Percentiles rank a stretch among this genome's conserved stretches.
phyloP scores from a whole-genome alignment of 1,284 basidiomycete genomes.

The Leccinum variabile region DNA sequence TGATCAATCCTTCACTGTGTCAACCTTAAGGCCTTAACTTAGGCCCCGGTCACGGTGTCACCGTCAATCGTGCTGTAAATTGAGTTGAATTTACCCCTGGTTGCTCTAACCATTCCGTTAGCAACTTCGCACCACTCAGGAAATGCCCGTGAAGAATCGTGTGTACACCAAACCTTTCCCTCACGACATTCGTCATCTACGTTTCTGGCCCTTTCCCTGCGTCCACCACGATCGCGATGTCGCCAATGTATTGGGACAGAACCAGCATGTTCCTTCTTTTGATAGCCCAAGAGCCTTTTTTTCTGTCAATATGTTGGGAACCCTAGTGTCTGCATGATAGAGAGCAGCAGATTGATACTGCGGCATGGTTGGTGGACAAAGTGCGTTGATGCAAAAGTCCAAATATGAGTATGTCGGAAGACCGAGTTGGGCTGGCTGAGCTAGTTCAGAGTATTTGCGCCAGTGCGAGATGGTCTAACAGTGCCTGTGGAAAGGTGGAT shows the following conservation, averaged over 20 bases:
- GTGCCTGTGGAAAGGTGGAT: neutral
- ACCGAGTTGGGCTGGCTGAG: neutral
- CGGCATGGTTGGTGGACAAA: neutral
- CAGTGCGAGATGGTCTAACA: too few relatives aligned
- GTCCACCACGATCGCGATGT: too few relatives aligned
- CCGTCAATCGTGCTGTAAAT: neutral
- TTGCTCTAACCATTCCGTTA: neutral
- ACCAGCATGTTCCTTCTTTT: neutral
- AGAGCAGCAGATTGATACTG: neutral
- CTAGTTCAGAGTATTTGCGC: neutral
- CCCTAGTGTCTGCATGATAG: neutral
- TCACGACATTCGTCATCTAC: too few relatives aligned
- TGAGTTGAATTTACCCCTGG: neutral
- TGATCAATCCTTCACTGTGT: neutral
- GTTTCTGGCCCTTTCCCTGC: too few relatives aligned
- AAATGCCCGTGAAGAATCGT: too few relatives aligned
- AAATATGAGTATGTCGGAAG: neutral
- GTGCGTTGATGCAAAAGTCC: neutral
- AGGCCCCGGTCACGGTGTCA: too few relatives aligned
- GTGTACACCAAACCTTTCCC: too few relatives aligned
- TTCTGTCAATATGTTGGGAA: neutral
- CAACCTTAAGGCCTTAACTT: too few relatives aligned
- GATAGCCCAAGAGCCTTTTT: neutral
- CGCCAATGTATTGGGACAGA: neutral
- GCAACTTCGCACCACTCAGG: neutral